A percentile compares a stretch with the other conserved stretches of the same genome.
Evolutionary conservation across 805 yeast genomes (phyloP).

Genomic region (Pichia ethanolica): DNA sequence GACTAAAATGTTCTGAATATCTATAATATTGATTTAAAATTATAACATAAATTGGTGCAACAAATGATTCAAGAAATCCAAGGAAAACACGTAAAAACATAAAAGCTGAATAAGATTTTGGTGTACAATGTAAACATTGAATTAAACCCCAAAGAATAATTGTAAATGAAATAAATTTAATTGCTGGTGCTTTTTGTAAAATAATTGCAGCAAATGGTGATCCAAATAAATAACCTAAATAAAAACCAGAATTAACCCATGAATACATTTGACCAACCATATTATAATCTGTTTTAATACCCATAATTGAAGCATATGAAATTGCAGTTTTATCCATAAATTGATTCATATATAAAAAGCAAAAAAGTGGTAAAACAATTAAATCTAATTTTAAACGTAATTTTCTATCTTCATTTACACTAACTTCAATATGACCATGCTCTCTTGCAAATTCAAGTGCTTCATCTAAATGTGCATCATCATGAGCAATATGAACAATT

Average conservation of each 20-base stretch:
- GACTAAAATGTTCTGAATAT: slow-evolving; percentile 35
- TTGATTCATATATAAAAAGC: slow-evolving; percentile 23
- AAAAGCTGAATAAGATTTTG: slow-evolving; percentile 27
- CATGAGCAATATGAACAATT: slow-evolving; percentile 11
- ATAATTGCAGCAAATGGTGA: background rate
- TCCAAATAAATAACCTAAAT: slow-evolving; percentile 33
- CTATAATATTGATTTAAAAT: slow-evolving; percentile 37
- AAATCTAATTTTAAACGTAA: slow-evolving; percentile 27
- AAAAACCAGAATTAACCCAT: slow-evolving; percentile 35
- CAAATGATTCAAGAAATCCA: slow-evolving; percentile 27
- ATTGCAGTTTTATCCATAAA: slow-evolving; percentile 36
- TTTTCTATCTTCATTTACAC: slow-evolving; percentile 1
- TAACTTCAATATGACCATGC: slow-evolving; percentile 9
- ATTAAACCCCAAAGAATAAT: slow-evolving; percentile 29
- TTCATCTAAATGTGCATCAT: slow-evolving; percentile 9
- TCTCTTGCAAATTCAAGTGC: slow-evolving; percentile 9
- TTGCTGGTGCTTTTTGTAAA: slow-evolving; percentile 31
- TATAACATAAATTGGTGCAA: slow-evolving; percentile 15
- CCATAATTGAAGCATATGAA: slow-evolving; percentile 41
- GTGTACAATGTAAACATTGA: slow-evolving; percentile 24
- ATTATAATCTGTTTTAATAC: slow-evolving; percentile 32
- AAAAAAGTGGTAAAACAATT: slow-evolving; percentile 28
- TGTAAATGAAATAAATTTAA: slow-evolving; percentile 25
- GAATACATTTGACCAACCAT: slow-evolving; percentile 40
- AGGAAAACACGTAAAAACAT: slow-evolving; percentile 29